These are phyloP conservation scores for Leccinum truebloodii DNA, from an alignment of 768 basidiomycete species.

Conservation along the genomic window DNA sequence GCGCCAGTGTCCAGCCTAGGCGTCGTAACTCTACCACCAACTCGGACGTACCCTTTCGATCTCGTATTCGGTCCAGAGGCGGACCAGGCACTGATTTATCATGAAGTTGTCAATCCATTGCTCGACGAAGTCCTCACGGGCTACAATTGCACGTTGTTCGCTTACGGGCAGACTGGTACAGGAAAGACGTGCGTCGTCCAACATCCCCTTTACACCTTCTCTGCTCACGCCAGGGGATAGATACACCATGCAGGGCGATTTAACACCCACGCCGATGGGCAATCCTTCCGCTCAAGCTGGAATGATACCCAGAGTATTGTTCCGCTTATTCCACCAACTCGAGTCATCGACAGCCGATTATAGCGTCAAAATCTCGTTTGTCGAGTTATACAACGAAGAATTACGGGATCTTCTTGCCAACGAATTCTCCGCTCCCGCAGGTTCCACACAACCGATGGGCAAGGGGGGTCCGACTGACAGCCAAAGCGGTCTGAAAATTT, in stretches of 20 bases:
- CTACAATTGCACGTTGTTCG: conserved; percentile 97
- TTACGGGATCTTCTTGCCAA: conserved; percentile 87
- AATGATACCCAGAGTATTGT: conserved; percentile 93
- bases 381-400: conserved; percentile 98
- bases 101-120: conserved; percentile 91
- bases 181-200: conserved; percentile 84
- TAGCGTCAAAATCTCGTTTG: conserved; percentile 89
- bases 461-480: conserved; percentile 51
- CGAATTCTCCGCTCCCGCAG: conserved; percentile 71
- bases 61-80: conserved; percentile 96
- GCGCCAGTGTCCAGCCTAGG: conserved; percentile 68
- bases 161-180: conserved; percentile 98
- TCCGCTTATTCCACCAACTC: conserved; percentile 87
- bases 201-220: background rate
- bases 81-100: conserved; percentile 91
- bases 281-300: conserved; percentile 89
- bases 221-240: conserved; percentile 38
- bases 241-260: conserved; percentile 98
- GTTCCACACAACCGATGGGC: conserved; percentile 78
- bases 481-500: conserved; percentile 77
- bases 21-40: conserved; percentile 71
- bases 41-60: conserved; percentile 91
- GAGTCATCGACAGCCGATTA: conserved; percentile 78
- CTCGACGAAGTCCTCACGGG: conserved; percentile 92
- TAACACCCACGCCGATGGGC: conserved; percentile 78